Evolutionary conservation across 352 stramenopile species (phyloP).

Genomic region (Phytophthora hibernalis): DNA sequence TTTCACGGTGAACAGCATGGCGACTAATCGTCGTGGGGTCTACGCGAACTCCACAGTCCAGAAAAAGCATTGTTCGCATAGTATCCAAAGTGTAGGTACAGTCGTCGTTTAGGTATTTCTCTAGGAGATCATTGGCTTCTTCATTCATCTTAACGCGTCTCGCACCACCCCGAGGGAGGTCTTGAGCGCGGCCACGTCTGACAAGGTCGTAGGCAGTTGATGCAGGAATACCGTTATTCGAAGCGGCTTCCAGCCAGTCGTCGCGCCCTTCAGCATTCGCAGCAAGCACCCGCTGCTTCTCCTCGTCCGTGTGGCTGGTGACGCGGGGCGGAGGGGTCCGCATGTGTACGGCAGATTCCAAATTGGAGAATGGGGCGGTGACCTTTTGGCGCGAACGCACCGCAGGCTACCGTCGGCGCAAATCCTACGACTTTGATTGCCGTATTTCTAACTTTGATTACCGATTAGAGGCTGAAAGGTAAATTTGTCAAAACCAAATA

Average conservation of each 20-base stretch:
- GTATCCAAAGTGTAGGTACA: slow-evolving; percentile 4
- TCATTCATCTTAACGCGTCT: background rate
- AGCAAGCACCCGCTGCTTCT: background rate
- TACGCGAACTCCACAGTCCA: background rate
- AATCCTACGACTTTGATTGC: too few relatives aligned
- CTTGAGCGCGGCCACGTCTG: background rate
- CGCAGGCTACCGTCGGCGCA: too few relatives aligned
- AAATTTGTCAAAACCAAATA: too few relatives aligned
- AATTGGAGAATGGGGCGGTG: too few relatives aligned
- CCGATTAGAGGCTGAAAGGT: too few relatives aligned
- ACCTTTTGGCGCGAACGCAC: too few relatives aligned
- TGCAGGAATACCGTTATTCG: background rate
- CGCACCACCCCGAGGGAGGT: background rate
- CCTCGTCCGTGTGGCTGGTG: background rate
- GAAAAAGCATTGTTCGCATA: background rate
- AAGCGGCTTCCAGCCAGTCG: background rate
- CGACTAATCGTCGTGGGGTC: slow-evolving; percentile 5
- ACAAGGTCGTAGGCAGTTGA: background rate
- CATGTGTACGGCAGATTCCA: too few relatives aligned
- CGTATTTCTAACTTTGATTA: too few relatives aligned
- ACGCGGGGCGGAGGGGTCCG: too few relatives aligned
- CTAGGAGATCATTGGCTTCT: background rate
- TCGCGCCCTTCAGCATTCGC: background rate
- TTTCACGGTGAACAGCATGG: slow-evolving; percentile 6
- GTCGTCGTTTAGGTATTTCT: slow-evolving; percentile 1